Evolutionary conservation across 345 rosid genomes (phyloP).

Genomic region (Hibiscus tridactylites): DNA sequence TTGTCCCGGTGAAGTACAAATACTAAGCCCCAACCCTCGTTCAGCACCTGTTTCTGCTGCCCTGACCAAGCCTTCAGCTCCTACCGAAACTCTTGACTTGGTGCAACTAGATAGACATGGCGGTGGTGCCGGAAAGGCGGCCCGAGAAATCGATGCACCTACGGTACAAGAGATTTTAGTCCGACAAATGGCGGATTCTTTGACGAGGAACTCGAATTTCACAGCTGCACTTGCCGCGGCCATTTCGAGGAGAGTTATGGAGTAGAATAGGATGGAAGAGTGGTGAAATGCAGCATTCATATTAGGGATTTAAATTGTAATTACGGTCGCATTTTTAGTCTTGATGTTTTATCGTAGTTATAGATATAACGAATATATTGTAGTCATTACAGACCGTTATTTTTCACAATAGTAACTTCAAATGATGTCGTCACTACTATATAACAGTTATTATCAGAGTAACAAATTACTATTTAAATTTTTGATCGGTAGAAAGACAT

Average conservation of each 20-base stretch:
- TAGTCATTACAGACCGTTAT: too few relatives aligned
- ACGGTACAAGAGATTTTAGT: conserved; percentile 41
- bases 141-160: conserved; percentile 21
- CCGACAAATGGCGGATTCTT: conserved; percentile 68
- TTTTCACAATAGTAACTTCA: too few relatives aligned
- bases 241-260: conserved; percentile 53
- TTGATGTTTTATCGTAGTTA: too few relatives aligned
- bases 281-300: conserved; percentile 10
- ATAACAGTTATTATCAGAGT: too few relatives aligned
- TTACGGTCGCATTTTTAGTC: too few relatives aligned
- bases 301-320: too few relatives aligned
- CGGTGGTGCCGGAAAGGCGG: conserved; percentile 11
- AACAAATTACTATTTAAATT: too few relatives aligned
- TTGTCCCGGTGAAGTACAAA: conserved; percentile 25
- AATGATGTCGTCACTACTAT: too few relatives aligned
- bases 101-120: conserved; percentile 8
- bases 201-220: conserved; percentile 69
- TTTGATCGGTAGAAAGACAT: too few relatives aligned
- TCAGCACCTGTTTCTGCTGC: background rate
- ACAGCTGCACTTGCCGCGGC: conserved; percentile 73
- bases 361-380: too few relatives aligned
- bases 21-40: conserved; percentile 15
- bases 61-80: conserved; percentile 9
- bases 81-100: conserved; percentile 20
- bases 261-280: conserved; percentile 21